Base-by-base conservation (phyloP, 345 rosid genomes). In the Citrus unshiu region DNA sequence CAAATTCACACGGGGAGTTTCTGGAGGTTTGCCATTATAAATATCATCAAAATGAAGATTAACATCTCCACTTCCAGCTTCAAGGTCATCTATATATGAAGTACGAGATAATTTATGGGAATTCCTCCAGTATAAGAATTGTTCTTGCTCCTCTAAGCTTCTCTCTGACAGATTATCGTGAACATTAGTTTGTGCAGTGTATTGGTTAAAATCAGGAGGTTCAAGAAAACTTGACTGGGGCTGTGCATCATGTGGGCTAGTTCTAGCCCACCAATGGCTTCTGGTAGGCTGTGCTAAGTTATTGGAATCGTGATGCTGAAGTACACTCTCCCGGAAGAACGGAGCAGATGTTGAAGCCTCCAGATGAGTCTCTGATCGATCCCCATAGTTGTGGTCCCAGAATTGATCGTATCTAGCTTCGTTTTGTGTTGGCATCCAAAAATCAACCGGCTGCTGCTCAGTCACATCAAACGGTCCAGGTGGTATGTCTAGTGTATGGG, bases 251-350 rank as follows among this genome's bases (percentile, higher is more conserved):
- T 62, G 78, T 0, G 81, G 81, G 69, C 77, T 78, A 27, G 81
- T 80, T 83, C 99, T 93, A 72, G 82, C 94, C 99, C 99, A 96
- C 99, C 98, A 96, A 72, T 81, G 90, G 77, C 78, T 87, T 84
- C 87, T 82, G 34, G 81, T 67, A 61, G 89, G 80, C 62, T 74
- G 82, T 18, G 76, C 80, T 35, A 40, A 59, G 78, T 81, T 85
- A 77, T 68, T 82, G 67, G 85, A 79, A 54, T 91, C 92, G 3
- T 85, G 91, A 63, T 89, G 91, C 54, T 82, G 89, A 82, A 93
- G 84, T 65, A 91, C 81, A 79, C 98, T 94, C 74, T 87, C 98
- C 78, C 73, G 79, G 84, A 94, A 89, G 81, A 88, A 83, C 30
- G 92, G 92, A 68, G 88, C 81, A 16, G 98, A 94, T 32, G 94